Conservation (phyloP, 2,329 filamentous ascomycete species). For the Apiospora koreana region DNA sequence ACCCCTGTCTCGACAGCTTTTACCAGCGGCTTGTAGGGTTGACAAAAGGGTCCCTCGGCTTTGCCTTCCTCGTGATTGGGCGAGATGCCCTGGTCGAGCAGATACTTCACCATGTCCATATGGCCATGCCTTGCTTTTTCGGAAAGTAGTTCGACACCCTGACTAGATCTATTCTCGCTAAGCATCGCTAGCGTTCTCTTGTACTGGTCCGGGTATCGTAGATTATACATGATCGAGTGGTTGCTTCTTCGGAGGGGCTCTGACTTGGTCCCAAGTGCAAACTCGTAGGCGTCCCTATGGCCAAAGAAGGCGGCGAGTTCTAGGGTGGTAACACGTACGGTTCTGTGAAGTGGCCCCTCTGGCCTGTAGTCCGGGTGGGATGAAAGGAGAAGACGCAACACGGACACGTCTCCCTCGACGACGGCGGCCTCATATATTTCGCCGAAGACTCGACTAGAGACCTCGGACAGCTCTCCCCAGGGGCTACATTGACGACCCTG, state of each 20-base stretch:
- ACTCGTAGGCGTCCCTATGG: neutral
- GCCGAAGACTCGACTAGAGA: neutral
- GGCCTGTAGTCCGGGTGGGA: neutral
- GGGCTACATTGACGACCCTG: neutral
- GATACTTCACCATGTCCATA: neutral
- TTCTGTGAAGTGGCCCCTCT: neutral
- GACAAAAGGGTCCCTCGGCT: neutral
- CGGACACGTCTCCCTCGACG: neutral
- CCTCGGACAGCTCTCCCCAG: neutral
- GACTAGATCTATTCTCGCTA: too few relatives aligned
- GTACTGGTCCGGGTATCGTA: neutral
- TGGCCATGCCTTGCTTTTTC: neutral
- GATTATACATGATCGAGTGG: neutral
- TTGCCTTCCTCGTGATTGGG: neutral
- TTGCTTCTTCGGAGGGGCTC: too few relatives aligned
- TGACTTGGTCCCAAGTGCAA: neutral
- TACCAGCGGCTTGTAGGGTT: neutral
- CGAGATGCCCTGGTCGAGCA: neutral
- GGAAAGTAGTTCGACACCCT: neutral
- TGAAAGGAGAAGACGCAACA: neutral
- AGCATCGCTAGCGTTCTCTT: neutral
- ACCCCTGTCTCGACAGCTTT: neutral
- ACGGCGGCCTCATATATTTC: neutral
- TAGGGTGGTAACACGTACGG: neutral
- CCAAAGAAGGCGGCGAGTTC: neutral